Evolutionary conservation across 805 yeast genomes (phyloP).

Genomic region (Wickerhamiella allomyrinae): DNA sequence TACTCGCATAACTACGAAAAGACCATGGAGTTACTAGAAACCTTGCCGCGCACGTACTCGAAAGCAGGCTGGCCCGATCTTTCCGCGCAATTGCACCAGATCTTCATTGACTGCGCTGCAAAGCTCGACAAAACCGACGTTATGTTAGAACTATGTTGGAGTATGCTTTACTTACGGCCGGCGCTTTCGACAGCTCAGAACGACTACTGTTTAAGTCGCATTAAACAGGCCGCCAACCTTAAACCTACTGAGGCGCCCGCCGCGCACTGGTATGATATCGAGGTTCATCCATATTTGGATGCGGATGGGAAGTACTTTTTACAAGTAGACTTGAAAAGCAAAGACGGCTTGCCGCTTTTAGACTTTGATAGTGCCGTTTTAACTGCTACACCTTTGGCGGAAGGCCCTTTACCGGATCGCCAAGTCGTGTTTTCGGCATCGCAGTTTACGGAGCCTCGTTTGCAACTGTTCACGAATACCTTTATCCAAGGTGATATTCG

Average conservation of each 20-base stretch:
- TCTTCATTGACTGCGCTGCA: slow-evolving; percentile 52
- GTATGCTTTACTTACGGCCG: slow-evolving; percentile 17
- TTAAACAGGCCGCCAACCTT: slow-evolving; percentile 14
- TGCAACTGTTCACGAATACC: slow-evolving; percentile 11
- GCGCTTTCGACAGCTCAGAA: slow-evolving; percentile 13
- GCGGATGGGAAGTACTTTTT: slow-evolving; percentile 28
- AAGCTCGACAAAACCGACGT: slow-evolving; percentile 17
- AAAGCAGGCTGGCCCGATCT: slow-evolving; percentile 57
- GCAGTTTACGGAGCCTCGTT: background rate
- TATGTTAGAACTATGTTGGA: slow-evolving; percentile 21
- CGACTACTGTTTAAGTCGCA: slow-evolving; percentile 12
- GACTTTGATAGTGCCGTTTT: slow-evolving; percentile 14
- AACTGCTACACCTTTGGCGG: slow-evolving; percentile 6
- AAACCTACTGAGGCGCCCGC: slow-evolving; percentile 21
- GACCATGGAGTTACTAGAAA: slow-evolving; percentile 49
- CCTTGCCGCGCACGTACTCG: slow-evolving; percentile 54
- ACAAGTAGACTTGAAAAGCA: slow-evolving; percentile 25
- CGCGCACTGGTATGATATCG: slow-evolving; percentile 26
- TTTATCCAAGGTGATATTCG: slow-evolving; percentile 28
- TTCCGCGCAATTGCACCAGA: slow-evolving; percentile 49
- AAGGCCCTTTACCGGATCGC: slow-evolving; percentile 3
- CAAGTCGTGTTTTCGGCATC: slow-evolving; percentile 5
- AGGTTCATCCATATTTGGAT: slow-evolving; percentile 28
- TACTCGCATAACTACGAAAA: slow-evolving; percentile 40
- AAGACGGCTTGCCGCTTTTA: slow-evolving; percentile 18